Conservation (phyloP, 768 basidiomycete species). For the Dacryopinax primogenitus region DNA sequence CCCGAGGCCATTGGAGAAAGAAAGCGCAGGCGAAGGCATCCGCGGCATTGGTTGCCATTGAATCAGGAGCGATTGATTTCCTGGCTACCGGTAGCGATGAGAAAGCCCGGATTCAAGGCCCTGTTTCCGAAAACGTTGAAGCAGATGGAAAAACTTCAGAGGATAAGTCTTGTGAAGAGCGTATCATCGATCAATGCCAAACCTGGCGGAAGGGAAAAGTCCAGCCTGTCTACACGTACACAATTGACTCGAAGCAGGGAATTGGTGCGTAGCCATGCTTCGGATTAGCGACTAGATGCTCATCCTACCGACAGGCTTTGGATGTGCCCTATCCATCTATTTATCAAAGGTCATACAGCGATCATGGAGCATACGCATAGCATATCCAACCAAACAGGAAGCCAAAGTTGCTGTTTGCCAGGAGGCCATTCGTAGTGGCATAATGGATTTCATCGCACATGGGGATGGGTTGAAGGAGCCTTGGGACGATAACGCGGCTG, state of each 20-base stretch:
- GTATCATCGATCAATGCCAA: neutral
- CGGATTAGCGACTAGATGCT: neutral
- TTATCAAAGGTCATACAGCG: neutral
- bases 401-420: neutral
- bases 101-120: neutral
- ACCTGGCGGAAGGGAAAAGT: neutral
- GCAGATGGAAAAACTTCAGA: neutral
- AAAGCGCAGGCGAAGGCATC: constrained; percentile 37
- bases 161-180: neutral
- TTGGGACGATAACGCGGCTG: constrained; percentile 10
- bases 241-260: neutral
- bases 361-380: neutral
- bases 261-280: neutral
- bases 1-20: constrained; percentile 34
- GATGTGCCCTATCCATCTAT: neutral
- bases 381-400: neutral
- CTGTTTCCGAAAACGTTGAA: neutral
- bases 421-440: neutral
- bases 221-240: neutral
- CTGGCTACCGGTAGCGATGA: neutral
- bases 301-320: neutral
- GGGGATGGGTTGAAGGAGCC: constrained; percentile 41
- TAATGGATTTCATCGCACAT: constrained; percentile 30
- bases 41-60: constrained; percentile 43
- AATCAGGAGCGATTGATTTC: constrained; percentile 44